Evolutionary conservation across 2,329 filamentous ascomycete genomes (phyloP).

Genomic region (Fusarium denticulatum): DNA sequence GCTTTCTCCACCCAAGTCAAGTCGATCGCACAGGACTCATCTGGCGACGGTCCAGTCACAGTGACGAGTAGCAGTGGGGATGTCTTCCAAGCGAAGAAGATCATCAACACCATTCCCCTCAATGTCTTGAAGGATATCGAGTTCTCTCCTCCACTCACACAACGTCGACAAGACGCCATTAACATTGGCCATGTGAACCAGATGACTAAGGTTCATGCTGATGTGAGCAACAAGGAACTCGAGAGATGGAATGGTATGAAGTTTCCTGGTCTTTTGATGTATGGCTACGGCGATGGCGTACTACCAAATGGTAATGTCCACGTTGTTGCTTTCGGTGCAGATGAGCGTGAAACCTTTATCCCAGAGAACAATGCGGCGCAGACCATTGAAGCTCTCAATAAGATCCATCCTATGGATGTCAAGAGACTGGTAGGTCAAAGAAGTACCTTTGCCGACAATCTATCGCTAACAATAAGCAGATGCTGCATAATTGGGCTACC

Average conservation of each 20-base stretch:
- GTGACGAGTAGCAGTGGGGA: accelerated
- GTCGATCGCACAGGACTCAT: background rate
- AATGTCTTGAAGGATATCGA: background rate
- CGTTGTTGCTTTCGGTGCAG: background rate
- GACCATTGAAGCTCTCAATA: background rate
- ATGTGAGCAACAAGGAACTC: background rate
- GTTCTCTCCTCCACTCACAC: background rate
- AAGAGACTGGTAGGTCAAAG: background rate
- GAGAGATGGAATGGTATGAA: background rate
- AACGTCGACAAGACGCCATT: accelerated
- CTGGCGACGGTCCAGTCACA: accelerated
- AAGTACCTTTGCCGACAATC: too few relatives aligned
- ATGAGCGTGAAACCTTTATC: background rate
- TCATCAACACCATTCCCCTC: background rate
- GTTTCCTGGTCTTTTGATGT: background rate
- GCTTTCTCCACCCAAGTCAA: background rate
- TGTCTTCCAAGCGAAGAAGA: background rate
- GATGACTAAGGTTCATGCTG: background rate
- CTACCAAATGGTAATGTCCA: accelerated
- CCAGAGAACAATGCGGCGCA: background rate
- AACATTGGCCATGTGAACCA: background rate
- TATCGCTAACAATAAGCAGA: background rate
- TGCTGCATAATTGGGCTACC: background rate
- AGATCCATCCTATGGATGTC: background rate
- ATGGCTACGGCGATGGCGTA: background rate